Evolutionary conservation across 805 yeast species (phyloP), one percentile per base, ranked within the genome.

Genomic region (Cyberlindnera euphorbiiphila): DNA sequence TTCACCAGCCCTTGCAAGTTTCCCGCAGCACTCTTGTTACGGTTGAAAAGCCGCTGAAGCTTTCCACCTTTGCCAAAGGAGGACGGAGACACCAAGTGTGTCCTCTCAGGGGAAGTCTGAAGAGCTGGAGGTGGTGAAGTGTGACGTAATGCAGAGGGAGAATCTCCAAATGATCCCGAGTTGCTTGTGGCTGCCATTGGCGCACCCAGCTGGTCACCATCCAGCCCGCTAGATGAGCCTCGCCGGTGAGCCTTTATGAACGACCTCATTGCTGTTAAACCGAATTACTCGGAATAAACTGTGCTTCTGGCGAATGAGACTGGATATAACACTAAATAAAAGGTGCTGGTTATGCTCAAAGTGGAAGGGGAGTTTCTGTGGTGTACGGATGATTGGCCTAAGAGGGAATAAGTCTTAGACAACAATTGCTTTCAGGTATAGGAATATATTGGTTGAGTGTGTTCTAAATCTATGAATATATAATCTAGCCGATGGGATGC

Each of bases 161-260:
- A n/a, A 7, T 19, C 25, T 3, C 5, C 22, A 16, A 32, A 17
- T 25, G 36, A 14, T 13, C 10, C 6, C 18, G 31, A 17, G 24
- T 9, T 21, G 24, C 9, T 9, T 11, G 25, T 19, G 14, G 26
- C 12, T n/a, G 29, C 20, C 28, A 36, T 18, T n/a, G 32, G 25
- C 7, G 29, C 19, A 4, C 16, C 32, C 25, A 36, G 13, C 6
- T 10, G 16, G 8, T 30, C 42, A 2, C 25, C 17, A n/a, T 41
- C 42, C 13, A 41, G 29, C 6, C 38, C 36, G 20, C 55, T 45
- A 1, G 68, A 61, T 15, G 56, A 56, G 5, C 66, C 62, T 31
- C 59, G 54, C 25, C 58, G 55, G 39, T 64, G 68, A 6, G 70
- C 53, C 38, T 61, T 64, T 29, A 65, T 65, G 46, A 65, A 63